Base-by-base conservation (phyloP, 2,329 filamentous ascomycete genomes). In the Sordariomycetes sp. region DNA sequence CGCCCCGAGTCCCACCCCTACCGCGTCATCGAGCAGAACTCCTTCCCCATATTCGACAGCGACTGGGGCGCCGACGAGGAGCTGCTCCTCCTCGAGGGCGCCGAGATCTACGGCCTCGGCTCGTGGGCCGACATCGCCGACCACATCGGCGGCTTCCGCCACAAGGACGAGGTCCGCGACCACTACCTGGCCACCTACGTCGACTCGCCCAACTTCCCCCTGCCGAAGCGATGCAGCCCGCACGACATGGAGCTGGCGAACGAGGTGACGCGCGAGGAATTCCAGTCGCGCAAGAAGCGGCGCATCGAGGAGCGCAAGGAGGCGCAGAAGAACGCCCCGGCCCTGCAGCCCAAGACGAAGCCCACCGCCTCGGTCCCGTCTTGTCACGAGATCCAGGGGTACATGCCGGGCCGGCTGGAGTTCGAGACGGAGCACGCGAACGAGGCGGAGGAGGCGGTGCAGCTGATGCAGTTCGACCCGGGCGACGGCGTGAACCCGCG, bases 21-120 rank as follows among this genome's bases (percentile, higher is more conserved):
- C 71, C 88, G 90, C 62, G 94, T 99, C 37, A 97, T 99, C 63
- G 94, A 99, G 71, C 94, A 97, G 67, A 96, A 99, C 69, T 97
- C 93, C 0, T 96, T 99, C 55, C 94, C 94, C 1, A 97, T 99
- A 60, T 99, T 96, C 67, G 87, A 92, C 64, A 82, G 84, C 59
- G 92, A 96, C 68, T 99, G 94, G 94, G 94, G 94, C 57, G 94
- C 94, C 25, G 94, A 99, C 69, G 94, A 99, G 70, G 94, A 99
- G 71, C 74, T 97, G n/a, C 76, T 97, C 5, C 76, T 99, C 57
- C 74, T 99, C 0, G 94, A 99, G 74, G 94, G 94, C 24, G 91
- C 90, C 12, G 94, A 99, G 72, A 96, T 90, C 59, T 99, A 99
- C 69, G 94, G 94, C 0, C 77, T 99, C 55, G 94, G 94, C 3